Evolutionary conservation across 169 alveolate genomes (phyloP).

Genomic region (Eimeria maxima): DNA sequence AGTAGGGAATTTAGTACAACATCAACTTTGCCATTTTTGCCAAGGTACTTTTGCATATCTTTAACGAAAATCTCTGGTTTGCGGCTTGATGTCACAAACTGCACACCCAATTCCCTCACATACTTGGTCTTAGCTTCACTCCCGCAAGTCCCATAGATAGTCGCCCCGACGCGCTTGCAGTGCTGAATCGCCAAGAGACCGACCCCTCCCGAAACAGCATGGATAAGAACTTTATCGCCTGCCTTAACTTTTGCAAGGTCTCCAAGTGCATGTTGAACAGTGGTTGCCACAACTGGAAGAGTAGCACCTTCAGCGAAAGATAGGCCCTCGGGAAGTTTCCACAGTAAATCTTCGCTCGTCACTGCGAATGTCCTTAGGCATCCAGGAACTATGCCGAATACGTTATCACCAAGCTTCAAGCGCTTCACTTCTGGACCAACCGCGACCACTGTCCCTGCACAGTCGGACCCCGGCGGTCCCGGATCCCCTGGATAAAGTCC

Average conservation of each 20-base stretch:
- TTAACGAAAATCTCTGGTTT: conserved; percentile 83
- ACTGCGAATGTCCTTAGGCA: conserved; percentile 84
- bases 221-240: conserved; percentile 86
- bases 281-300: conserved; percentile 88
- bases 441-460: conserved; percentile 86
- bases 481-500: conserved; percentile 92
- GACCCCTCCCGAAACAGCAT: conserved; percentile 88
- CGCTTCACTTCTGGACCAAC: conserved; percentile 84
- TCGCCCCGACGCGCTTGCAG: conserved; percentile 87
- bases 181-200: conserved; percentile 88
- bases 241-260: conserved; percentile 87
- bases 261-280: conserved; percentile 87
- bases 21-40: conserved; percentile 81
- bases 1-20: conserved; percentile 87
- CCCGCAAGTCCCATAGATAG: conserved; percentile 87
- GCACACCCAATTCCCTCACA: conserved; percentile 82
- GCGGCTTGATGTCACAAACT: conserved; percentile 86
- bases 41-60: conserved; percentile 83
- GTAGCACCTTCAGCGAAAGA: conserved; percentile 86
- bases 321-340: conserved; percentile 43
- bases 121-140: conserved; percentile 85
- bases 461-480: conserved; percentile 91
- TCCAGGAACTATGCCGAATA: conserved; percentile 88
- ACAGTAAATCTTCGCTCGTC: conserved; percentile 15
- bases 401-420: conserved; percentile 84